phyloP scores from a whole-genome alignment of 768 basidiomycete species.

The Calocera cornea region DNA sequence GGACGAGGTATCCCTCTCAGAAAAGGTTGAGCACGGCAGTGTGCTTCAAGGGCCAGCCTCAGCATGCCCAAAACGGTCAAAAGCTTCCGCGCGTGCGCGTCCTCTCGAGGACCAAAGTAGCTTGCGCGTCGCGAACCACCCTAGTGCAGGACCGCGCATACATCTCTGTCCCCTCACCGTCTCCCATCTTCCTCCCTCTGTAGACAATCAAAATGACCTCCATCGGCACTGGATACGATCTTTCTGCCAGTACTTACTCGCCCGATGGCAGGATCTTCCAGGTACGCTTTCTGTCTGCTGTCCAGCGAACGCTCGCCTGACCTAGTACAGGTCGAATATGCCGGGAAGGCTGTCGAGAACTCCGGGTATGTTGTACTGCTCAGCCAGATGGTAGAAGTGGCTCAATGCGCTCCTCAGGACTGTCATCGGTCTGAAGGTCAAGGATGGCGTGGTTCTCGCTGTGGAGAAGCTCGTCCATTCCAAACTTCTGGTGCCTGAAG shows the following conservation, averaged over 20 bases:
- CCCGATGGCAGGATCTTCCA: conserved; percentile 99
- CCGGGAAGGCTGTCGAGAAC: conserved; percentile 96
- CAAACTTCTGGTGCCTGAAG: conserved; percentile 84
- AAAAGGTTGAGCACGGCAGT: too few relatives aligned
- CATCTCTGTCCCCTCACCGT: background rate
- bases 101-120: background rate
- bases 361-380: conserved; percentile 51
- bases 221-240: conserved; percentile 97
- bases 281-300: conserved; percentile 31
- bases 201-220: conserved; percentile 58
- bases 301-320: conserved; percentile 8
- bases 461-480: conserved; percentile 98
- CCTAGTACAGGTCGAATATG: conserved; percentile 74
- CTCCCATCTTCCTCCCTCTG: background rate
- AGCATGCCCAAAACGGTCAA: background rate
- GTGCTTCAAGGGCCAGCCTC: too few relatives aligned
- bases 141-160: background rate
- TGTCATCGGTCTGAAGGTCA: conserved; percentile 88
- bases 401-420: conserved; percentile 43
- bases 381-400: conserved; percentile 2
- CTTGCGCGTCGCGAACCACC: conserved; percentile 4
- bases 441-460: conserved; percentile 86
- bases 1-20: too few relatives aligned
- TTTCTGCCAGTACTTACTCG: conserved; percentile 84
- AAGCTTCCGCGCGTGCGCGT: conserved; percentile 7